Conservation (phyloP, 192 early-diverging fungal genomes). For the Coemansia sp. region DNA sequence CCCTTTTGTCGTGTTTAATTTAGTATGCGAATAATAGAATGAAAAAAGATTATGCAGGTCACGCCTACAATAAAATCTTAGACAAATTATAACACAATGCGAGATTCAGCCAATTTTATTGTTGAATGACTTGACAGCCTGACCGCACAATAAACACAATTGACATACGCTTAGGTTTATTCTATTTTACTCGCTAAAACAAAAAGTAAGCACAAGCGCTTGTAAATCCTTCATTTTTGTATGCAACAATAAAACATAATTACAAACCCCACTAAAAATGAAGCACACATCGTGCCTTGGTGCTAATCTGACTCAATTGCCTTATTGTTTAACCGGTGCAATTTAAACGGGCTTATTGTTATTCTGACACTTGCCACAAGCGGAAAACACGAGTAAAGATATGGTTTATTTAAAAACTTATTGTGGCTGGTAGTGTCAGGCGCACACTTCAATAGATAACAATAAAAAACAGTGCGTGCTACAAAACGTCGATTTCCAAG, state of each 20-base stretch:
- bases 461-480: not conserved
- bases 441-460: too few species aligned
- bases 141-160: not conserved
- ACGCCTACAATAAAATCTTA: slow-evolving; percentile 1
- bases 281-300: not conserved
- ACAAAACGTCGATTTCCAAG: too few species aligned
- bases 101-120: not conserved
- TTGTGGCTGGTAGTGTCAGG: not conserved
- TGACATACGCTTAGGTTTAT: not conserved
- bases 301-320: not conserved
- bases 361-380: slow-evolving; percentile 4
- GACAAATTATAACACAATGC: not conserved
- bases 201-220: not conserved
- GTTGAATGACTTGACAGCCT: not conserved
- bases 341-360: not conserved
- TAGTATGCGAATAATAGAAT: slow-evolving; percentile 7
- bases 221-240: not conserved
- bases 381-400: not conserved
- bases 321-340: slow-evolving; percentile 9
- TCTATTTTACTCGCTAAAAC: not conserved
- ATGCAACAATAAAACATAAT: not conserved
- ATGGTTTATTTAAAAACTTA: not conserved
- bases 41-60: slow-evolving; percentile 12
- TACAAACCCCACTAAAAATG: not conserved
- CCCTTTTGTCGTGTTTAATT: not conserved